Evolutionary conservation across 768 basidiomycete genomes (phyloP).

Genomic region (Chalciporus pseudorubinellus): DNA sequence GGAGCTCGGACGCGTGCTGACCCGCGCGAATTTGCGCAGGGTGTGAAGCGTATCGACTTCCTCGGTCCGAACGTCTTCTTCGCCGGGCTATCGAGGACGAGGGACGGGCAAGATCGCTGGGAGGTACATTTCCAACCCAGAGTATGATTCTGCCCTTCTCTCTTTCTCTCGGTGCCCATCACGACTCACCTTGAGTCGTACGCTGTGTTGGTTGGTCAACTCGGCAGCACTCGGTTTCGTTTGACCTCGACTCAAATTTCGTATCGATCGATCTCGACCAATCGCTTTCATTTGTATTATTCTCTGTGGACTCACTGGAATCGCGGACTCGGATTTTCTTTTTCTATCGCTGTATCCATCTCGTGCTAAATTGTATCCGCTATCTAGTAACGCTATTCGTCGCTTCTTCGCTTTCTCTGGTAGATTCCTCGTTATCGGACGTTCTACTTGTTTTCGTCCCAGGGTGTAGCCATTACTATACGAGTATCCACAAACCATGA

Average conservation of each 20-base stretch:
- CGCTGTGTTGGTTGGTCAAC: neutral
- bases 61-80: slow-evolving; percentile 33
- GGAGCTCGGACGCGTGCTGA: slow-evolving; percentile 28
- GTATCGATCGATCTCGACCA: neutral
- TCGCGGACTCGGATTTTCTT: neutral
- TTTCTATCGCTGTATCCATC: neutral
- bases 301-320: neutral
- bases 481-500: neutral
- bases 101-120: slow-evolving; percentile 29
- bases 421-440: neutral
- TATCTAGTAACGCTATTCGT: neutral
- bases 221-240: neutral
- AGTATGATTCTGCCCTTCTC: slow-evolving; percentile 9
- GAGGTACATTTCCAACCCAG: slow-evolving; percentile 24
- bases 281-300: neutral
- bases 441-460: neutral
- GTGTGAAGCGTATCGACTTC: slow-evolving; percentile 40
- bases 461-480: neutral
- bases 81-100: slow-evolving; percentile 28
- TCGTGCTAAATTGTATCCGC: neutral
- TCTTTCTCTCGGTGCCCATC: neutral
- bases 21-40: slow-evolving; percentile 37
- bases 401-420: neutral
- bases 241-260: neutral
- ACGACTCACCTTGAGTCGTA: neutral